Evolutionary conservation across 257 asterid genomes (phyloP).

Genomic region (Solanum peruvianum): DNA sequence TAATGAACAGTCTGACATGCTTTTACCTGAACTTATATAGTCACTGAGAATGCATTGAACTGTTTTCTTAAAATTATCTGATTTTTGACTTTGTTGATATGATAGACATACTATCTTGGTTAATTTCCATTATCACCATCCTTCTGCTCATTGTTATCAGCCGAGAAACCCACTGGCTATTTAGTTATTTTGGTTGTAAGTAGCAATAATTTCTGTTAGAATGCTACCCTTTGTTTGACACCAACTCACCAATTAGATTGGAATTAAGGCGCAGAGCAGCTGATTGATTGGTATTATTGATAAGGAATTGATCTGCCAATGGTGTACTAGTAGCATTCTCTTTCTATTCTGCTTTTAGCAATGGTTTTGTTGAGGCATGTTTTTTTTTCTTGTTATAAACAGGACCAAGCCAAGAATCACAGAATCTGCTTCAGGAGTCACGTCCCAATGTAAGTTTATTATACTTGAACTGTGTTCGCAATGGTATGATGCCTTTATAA

Average conservation of each 20-base stretch:
- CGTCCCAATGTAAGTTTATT: constrained; percentile 36
- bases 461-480: neutral
- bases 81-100: neutral
- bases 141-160: neutral
- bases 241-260: neutral
- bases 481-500: neutral
- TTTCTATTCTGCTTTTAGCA: neutral
- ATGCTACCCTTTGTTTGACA: neutral
- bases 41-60: neutral
- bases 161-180: neutral
- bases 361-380: neutral
- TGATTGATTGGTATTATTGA: neutral
- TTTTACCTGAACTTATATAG: neutral
- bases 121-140: neutral
- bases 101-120: neutral
- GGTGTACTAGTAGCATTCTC: neutral
- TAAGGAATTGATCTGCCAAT: neutral
- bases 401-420: constrained; percentile 34
- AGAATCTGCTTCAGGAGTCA: constrained; percentile 22
- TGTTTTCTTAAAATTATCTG: neutral
- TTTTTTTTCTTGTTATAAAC: constrained; percentile 16
- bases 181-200: neutral
- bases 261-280: neutral
- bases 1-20: neutral
- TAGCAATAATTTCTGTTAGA: neutral